A percentile compares a stretch with the other conserved stretches of the same genome.
Evolutionary conservation across 2,329 filamentous ascomycete genomes (phyloP).

Genomic region (Botrytis paeoniae): DNA sequence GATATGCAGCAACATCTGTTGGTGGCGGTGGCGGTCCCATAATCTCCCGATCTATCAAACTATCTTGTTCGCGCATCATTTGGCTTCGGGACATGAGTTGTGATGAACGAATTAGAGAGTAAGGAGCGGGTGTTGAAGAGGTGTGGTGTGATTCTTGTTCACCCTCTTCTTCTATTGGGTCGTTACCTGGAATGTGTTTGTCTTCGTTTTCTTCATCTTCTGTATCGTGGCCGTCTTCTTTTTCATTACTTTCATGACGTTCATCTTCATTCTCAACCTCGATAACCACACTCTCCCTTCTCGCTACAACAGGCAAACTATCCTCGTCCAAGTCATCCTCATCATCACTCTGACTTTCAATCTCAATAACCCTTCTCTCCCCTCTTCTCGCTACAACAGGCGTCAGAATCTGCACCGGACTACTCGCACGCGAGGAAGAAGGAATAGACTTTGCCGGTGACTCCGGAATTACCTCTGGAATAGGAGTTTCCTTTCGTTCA

Average conservation of each 20-base stretch:
- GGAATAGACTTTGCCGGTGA: constrained; percentile 27
- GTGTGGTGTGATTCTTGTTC: not conserved
- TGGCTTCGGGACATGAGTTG: constrained; percentile 14
- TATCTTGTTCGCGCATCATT: constrained; percentile 16
- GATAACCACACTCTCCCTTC: no score
- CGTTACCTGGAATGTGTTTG: not conserved
- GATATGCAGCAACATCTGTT: no score
- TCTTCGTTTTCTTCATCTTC: not conserved
- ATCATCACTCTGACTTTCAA: not conserved
- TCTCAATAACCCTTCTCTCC: not conserved
- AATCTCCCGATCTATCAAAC: constrained; percentile 14
- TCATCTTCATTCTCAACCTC: not conserved
- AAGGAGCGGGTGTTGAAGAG: constrained; percentile 3
- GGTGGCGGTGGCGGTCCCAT: constrained; percentile 2
- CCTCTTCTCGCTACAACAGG: not conserved
- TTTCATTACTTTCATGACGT: not conserved
- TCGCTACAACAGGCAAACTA: not conserved
- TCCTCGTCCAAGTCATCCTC: not conserved
- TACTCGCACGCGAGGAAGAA: constrained; percentile 14
- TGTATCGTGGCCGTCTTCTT: not conserved
- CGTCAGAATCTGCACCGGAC: not conserved
- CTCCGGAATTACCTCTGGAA: constrained; percentile 31
- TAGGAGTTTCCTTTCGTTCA: constrained; percentile 15
- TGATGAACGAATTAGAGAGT: constrained; percentile 7
- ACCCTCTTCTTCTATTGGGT: not conserved